Conservation (phyloP, 805 yeast species). For the Metschnikowia vanudenii region DNA sequence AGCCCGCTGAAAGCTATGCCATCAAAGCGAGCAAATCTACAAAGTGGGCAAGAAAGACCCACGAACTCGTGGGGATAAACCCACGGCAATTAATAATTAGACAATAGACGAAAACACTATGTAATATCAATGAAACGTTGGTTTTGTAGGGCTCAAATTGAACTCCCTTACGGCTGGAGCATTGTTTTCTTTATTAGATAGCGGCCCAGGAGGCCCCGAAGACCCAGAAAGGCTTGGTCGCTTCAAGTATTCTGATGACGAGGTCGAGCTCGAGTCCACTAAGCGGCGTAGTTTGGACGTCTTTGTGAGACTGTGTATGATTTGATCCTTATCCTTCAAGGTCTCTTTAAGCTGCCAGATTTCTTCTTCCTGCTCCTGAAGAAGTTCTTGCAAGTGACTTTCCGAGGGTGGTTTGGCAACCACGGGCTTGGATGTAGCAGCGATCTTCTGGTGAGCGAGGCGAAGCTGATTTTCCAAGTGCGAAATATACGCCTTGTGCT, state of each 20-base stretch:
- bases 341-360: conserved; percentile 60
- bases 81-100: background rate
- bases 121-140: background rate
- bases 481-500: conserved; percentile 54
- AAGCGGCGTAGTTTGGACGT: conserved; percentile 56
- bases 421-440: background rate
- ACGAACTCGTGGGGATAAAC: conserved; percentile 24
- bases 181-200: conserved; percentile 13
- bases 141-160: conserved; percentile 14
- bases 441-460: conserved; percentile 23
- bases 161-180: conserved; percentile 8
- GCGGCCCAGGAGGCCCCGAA: background rate
- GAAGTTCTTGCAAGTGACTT: conserved; percentile 29
- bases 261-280: conserved; percentile 33
- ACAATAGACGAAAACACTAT: background rate
- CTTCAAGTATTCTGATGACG: conserved; percentile 9
- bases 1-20: conserved; percentile 21
- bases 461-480: conserved; percentile 58
- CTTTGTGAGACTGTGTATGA: conserved; percentile 70
- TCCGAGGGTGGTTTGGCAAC: background rate
- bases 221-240: conserved; percentile 15
- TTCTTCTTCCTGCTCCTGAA: conserved; percentile 67
- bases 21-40: conserved; percentile 29
- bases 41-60: conserved; percentile 28
- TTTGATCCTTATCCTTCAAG: conserved; percentile 70